Conservation (phyloP, 139 green algal species). For the Haematococcus sp. region DNA sequence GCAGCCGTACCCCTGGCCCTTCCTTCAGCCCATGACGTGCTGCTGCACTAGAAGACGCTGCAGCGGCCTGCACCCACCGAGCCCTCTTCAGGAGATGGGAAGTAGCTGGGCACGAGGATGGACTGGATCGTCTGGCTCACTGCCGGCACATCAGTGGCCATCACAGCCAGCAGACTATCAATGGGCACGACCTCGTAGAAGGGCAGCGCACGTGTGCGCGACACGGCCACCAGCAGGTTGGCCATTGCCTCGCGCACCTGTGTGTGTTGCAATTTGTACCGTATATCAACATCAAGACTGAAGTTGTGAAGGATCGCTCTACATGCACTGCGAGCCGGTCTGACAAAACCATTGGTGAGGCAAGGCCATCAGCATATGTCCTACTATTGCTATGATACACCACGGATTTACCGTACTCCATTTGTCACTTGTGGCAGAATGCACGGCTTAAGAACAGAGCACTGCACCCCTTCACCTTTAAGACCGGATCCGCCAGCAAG, state of each 20-base stretch:
- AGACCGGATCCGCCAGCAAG: slow-evolving; percentile 51
- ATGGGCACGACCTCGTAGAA: slow-evolving; percentile 66
- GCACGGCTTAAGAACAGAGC: too few relatives aligned
- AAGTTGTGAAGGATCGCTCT: background rate
- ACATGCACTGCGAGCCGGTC: too few relatives aligned
- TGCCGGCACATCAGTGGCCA: slow-evolving; percentile 34
- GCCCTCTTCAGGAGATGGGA: slow-evolving; percentile 51
- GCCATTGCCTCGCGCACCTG: slow-evolving; percentile 57
- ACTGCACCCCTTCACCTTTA: slow-evolving; percentile 27
- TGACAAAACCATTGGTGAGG: too few relatives aligned
- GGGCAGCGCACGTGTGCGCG: slow-evolving; percentile 40
- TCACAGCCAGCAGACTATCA: slow-evolving; percentile 54
- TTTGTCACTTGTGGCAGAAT: too few relatives aligned
- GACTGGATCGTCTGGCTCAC: slow-evolving; percentile 43
- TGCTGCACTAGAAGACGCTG: background rate
- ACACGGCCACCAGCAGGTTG: slow-evolving; percentile 57
- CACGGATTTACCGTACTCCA: too few relatives aligned
- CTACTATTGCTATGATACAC: too few relatives aligned
- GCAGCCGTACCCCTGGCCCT: background rate
- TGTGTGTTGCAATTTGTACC: background rate
- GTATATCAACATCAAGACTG: background rate
- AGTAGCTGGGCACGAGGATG: slow-evolving; percentile 69
- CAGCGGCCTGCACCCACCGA: slow-evolving; percentile 32
- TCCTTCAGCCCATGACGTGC: too few relatives aligned
- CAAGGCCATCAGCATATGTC: too few relatives aligned